Evolutionary conservation across 2,329 filamentous ascomycete species (phyloP), one percentile per base, ranked within the genome.

Genomic region (Geosmithia putterillii): DNA sequence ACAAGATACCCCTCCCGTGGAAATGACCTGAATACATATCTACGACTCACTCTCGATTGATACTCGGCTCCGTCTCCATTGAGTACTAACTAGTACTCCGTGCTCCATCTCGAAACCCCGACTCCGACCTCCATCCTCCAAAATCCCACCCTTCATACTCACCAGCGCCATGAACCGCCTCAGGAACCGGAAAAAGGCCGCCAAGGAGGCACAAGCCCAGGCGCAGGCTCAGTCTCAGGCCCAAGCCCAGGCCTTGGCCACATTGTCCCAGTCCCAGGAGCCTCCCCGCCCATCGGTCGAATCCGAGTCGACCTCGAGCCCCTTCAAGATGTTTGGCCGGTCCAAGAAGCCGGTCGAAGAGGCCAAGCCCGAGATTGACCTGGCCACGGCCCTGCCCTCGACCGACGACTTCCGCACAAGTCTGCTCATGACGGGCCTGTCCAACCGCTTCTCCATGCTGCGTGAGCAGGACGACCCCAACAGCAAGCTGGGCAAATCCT

Each of bases 371-470:
- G 70, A 67, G 46, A 63, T 95, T 40, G 83, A 96, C 54, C 67
- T 96, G 12, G 61, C 79, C 3, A 69, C 69, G 12, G 89, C 79
- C 1, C 69, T 98, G 2, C 92, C 92, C 1, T 73, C 88, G 0
- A 81, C 69, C 40, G 87, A 96, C 61, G 83, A 96, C 56, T 96
- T 98, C 62, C 79, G 92, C 45, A 98, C 92, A 3, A 96, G 92
- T 69, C 67, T 98, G 46, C 71, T 98, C 48, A 94, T 98, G 90
- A 89, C 87, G 1, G 90, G 89, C 37, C 73, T 98, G 4, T 96
- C 90, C 0, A 87, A 89, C 12, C 81, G 92, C 7, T 98, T 98
- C 61, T 96, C 90, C 52, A 96, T 96, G 90, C 69, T 96, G 25
- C 74, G 87, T 54, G 90, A 95, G 61, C 90, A 95, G 59, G 89